Percentiles rank a stretch among this genome's conserved stretches.
phyloP scores from a whole-genome alignment of 768 basidiomycete species.

The Leccinellum rugosiceps region DNA sequence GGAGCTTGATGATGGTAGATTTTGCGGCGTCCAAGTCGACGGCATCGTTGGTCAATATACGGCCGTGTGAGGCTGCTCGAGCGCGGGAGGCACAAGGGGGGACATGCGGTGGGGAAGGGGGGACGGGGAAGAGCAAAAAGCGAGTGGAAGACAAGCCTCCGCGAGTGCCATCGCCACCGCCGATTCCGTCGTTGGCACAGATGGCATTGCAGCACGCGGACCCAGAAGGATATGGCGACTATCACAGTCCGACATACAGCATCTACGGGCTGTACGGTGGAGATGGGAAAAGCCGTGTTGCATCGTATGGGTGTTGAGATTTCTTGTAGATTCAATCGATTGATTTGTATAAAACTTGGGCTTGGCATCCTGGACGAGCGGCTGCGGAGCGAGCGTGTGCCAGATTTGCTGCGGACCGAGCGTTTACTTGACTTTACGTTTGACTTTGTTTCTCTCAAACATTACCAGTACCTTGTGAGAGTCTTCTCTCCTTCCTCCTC shows the following conservation, averaged over 20 bases:
- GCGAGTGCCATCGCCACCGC: conserved; percentile 76
- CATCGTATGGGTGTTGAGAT: conserved; percentile 25
- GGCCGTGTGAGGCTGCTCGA: conserved; percentile 21
- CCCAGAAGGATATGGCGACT: conserved; percentile 59
- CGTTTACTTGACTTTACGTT: no score
- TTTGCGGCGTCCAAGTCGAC: conserved; percentile 42
- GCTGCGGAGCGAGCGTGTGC: conserved; percentile 18
- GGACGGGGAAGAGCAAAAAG: conserved; percentile 28
- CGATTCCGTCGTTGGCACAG: conserved; percentile 69
- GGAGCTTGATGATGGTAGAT: conserved; percentile 62
- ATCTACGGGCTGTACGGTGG: conserved; percentile 72
- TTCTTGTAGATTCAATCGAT: neutral
- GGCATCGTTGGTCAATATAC: conserved; percentile 32
- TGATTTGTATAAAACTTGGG: conserved; percentile 16
- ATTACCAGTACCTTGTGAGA: neutral
- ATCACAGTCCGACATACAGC: conserved; percentile 80
- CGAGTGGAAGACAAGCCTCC: conserved; percentile 60
- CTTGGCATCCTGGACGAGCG: conserved; percentile 9
- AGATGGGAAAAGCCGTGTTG: conserved; percentile 50
- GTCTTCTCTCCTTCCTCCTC: neutral
- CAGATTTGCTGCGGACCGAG: conserved; percentile 9
- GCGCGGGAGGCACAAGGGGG: conserved; percentile 27
- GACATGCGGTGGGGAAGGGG: neutral
- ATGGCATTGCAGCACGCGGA: conserved; percentile 66
- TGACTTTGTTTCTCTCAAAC: neutral